Percentiles rank a stretch among this genome's conserved stretches.
These are phyloP conservation scores for Meripilus lineatus DNA, from an alignment of 1,284 basidiomycete genomes.

Conservation along the genomic window DNA sequence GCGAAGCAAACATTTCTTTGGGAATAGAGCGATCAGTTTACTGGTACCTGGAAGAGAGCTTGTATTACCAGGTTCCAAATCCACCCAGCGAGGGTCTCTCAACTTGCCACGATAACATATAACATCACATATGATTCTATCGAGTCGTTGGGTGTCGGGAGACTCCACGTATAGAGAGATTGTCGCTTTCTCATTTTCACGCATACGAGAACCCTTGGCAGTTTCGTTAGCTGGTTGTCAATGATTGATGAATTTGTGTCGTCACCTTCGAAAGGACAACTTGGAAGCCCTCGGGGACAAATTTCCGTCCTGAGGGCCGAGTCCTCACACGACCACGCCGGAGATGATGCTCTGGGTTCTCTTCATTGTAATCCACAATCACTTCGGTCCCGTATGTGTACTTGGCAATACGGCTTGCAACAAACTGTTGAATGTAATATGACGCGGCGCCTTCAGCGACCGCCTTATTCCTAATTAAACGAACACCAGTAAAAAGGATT, in stretches of 20 bases:
- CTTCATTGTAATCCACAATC: neutral
- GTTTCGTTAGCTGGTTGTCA: no score
- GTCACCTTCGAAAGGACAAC: neutral
- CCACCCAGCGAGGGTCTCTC: conserved; percentile 3
- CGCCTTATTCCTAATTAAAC: neutral
- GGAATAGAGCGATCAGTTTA: neutral
- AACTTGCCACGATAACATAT: neutral
- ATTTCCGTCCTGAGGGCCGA: neutral
- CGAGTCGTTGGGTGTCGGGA: neutral
- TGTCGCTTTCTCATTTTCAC: neutral
- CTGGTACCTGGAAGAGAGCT: neutral
- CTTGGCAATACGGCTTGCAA: neutral
- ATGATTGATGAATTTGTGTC: no score
- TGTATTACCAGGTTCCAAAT: neutral
- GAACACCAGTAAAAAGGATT: neutral
- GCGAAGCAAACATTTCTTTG: neutral
- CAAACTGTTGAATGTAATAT: neutral
- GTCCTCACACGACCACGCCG: neutral
- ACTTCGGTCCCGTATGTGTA: neutral
- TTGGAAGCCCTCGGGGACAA: neutral
- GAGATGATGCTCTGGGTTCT: neutral
- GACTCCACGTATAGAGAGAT: neutral
- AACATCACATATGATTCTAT: neutral
- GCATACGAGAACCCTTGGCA: neutral
- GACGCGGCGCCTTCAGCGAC: neutral